Evolutionary conservation across 2,329 filamentous ascomycete genomes (phyloP).

Genomic region (Ambrosiella beaveri): DNA sequence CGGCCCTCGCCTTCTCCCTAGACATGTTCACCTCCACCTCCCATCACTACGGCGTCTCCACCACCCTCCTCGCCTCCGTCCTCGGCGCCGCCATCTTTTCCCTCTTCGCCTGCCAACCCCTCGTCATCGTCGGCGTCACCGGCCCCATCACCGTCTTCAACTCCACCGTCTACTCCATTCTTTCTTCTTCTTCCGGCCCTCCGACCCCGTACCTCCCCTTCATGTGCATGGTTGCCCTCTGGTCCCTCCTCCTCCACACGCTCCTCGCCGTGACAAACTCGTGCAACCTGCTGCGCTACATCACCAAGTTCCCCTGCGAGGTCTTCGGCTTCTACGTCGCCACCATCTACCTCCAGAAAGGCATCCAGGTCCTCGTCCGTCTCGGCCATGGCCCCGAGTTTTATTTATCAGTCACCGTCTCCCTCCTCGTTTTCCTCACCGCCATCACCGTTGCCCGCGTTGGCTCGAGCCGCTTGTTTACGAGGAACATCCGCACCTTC

Average conservation of each 20-base stretch:
- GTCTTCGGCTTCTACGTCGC: slow-evolving; percentile 91
- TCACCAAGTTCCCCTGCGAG: slow-evolving; percentile 82
- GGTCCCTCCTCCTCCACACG: slow-evolving; percentile 75
- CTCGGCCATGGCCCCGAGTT: slow-evolving; percentile 51
- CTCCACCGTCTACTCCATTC: slow-evolving; percentile 85
- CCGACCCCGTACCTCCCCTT: slow-evolving; percentile 74
- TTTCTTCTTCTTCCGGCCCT: slow-evolving; percentile 41
- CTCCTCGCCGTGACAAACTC: slow-evolving; percentile 67
- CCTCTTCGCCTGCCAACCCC: slow-evolving; percentile 61
- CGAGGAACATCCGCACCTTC: slow-evolving; percentile 60
- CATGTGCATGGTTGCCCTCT: slow-evolving; percentile 85
- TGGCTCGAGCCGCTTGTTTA: slow-evolving; percentile 54
- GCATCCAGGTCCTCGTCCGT: slow-evolving; percentile 65
- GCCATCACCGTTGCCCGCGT: slow-evolving; percentile 59
- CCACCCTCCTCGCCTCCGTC: slow-evolving; percentile 74
- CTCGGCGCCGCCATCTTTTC: slow-evolving; percentile 69
- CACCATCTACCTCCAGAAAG: slow-evolving; percentile 82
- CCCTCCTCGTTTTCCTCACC: slow-evolving; percentile 59
- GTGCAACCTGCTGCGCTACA: slow-evolving; percentile 75
- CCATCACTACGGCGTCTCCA: slow-evolving; percentile 76
- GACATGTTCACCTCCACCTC: slow-evolving; percentile 86
- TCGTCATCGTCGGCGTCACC: slow-evolving; percentile 83
- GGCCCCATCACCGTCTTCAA: slow-evolving; percentile 89
- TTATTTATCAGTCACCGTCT: slow-evolving; percentile 63
- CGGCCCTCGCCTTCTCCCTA: slow-evolving; percentile 72